Evolutionary conservation across 75 land plant genomes (phyloP), one percentile per base, ranked within the genome.

Genomic region (Pinus tabuliformis): DNA sequence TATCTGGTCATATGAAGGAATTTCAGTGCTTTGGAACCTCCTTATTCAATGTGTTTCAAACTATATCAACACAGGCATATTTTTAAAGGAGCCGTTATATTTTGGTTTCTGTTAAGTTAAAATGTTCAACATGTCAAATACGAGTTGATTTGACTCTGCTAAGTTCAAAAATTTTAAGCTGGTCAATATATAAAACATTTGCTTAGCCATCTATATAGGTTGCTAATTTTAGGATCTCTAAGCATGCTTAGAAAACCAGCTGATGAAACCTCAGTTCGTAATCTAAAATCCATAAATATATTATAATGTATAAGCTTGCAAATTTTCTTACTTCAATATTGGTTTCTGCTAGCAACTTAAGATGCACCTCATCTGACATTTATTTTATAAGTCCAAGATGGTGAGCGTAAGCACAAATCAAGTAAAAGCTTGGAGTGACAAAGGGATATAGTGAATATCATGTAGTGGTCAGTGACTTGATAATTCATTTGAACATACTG

Each of bases 361-460:
- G 52, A 68, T 6, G 8, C 36, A 39, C 22, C 22, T 68, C 28
- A 68, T 68, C 21, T 42, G 71, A 39, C 71, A 68, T 39, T 68
- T 21, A 20, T 42, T 66, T 68, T 36, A 28, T 65, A 65, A 26
- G 42, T 18, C 37, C 70, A 36, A 18, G n/a, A 65, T 14, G 37
- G 4, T 36, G 28, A 62, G 64, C 39, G 18, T 33, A 64, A 64
- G 37, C 36, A 17, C 39, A 63, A 30, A 63, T 63, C 39, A 63
- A 63, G 6, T 65, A 18, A 28, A 63, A 30, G 28, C 36, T 63
- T 63, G 36, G 33, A 30, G 33, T 63, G 6, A 12, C 6, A 62
- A 62, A 63, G 66, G 39, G 18, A 63, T 66, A n/a, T 17, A 66
- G 18, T 18, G n/a, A 66, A 39, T 68, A 42, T 68, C 42, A 68